These are phyloP conservation scores for Tulasnella sp. DNA, from an alignment of 768 basidiomycete genomes.

Conservation along the genomic window DNA sequence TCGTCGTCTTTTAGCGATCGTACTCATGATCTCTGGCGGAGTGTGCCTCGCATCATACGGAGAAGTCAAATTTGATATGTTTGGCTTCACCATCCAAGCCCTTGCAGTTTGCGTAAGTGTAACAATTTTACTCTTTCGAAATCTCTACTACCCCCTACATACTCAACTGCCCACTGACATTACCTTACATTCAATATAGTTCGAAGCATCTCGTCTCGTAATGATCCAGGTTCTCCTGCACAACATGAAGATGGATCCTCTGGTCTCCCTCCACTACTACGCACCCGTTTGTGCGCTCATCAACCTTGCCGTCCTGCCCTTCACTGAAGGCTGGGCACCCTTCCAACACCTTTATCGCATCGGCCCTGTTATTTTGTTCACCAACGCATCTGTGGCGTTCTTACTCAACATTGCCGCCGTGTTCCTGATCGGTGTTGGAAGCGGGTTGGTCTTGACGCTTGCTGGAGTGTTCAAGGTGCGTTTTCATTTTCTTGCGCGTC, in stretches of 20 bases:
- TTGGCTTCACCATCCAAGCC: slow-evolving; percentile 82
- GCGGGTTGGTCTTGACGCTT: slow-evolving; percentile 80
- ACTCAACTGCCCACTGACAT: too few relatives aligned
- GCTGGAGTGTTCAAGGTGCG: slow-evolving; percentile 87
- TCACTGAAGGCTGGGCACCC: slow-evolving; percentile 85
- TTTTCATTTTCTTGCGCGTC: not conserved
- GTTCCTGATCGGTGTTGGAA: slow-evolving; percentile 81
- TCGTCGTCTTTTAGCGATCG: slow-evolving; percentile 67
- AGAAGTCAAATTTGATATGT: slow-evolving; percentile 72
- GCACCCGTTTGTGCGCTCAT: slow-evolving; percentile 85
- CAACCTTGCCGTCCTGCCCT: slow-evolving; percentile 76
- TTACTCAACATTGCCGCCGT: slow-evolving; percentile 87
- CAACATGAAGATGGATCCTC: slow-evolving; percentile 94
- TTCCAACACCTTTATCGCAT: slow-evolving; percentile 59
- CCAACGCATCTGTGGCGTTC: slow-evolving; percentile 84
- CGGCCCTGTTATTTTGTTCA: slow-evolving; percentile 60
- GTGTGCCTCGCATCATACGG: slow-evolving; percentile 86
- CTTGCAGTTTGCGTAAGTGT: slow-evolving; percentile 69
- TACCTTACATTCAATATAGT: too few relatives aligned
- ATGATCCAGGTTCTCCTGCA: slow-evolving; percentile 94
- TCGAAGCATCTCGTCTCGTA: slow-evolving; percentile 88
- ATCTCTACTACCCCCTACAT: too few relatives aligned
- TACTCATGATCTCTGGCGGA: slow-evolving; percentile 82
- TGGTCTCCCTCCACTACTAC: slow-evolving; percentile 92
- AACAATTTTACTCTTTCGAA: not conserved